These are phyloP conservation scores for Phytopythium kandeliae DNA, from an alignment of 352 stramenopile species.

Conservation along the genomic window DNA sequence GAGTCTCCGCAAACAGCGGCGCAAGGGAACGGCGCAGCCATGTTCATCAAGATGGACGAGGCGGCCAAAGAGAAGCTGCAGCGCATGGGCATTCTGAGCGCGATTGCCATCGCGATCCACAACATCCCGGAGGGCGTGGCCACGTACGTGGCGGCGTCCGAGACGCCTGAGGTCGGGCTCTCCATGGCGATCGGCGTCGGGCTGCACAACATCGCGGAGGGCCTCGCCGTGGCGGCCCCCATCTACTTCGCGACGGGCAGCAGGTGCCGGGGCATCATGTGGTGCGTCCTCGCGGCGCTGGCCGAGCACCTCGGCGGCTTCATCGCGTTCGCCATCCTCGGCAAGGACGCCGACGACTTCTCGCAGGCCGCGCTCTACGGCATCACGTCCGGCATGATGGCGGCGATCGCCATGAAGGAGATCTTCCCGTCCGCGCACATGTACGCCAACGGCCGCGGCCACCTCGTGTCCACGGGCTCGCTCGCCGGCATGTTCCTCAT, in stretches of 20 bases:
- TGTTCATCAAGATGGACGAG: constrained; percentile 30
- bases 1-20: constrained; percentile 16
- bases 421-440: constrained; percentile 89
- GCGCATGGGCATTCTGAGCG: constrained; percentile 88
- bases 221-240: constrained; percentile 92
- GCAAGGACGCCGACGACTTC: constrained; percentile 31
- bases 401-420: constrained; percentile 88
- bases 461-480: constrained; percentile 76
- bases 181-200: constrained; percentile 92
- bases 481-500: constrained; percentile 89
- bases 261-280: constrained; percentile 92
- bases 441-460: constrained; percentile 78
- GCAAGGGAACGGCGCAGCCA: constrained; percentile 10
- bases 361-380: constrained; percentile 87
- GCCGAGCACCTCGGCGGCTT: constrained; percentile 91
- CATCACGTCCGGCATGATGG: constrained; percentile 93
- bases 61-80: constrained; percentile 49
- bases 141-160: constrained; percentile 90
- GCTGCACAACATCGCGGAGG: constrained; percentile 97
- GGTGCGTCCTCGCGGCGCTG: constrained; percentile 80
- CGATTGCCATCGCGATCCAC: constrained; percentile 92
- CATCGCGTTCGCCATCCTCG: constrained; percentile 58
- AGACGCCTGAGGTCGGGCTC: constrained; percentile 83
- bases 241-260: constrained; percentile 97
- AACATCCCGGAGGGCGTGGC: constrained; percentile 97